phyloP scores from a whole-genome alignment of 1,284 basidiomycete genomes.

The Polyporus tsugae region DNA sequence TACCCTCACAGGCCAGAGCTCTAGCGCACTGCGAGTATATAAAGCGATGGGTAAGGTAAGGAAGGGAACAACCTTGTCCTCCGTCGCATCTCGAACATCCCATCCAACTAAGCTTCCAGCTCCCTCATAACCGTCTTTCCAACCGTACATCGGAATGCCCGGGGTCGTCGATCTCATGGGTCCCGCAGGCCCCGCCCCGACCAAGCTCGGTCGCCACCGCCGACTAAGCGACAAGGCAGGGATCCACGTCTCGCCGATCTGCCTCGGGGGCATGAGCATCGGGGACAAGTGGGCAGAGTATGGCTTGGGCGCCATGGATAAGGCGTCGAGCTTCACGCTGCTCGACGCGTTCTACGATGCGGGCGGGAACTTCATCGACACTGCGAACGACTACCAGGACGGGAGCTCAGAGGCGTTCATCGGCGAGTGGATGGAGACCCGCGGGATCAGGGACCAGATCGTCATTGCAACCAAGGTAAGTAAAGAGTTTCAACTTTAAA shows the following conservation, averaged over 20 bases:
- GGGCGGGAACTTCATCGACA: slow-evolving; percentile 66
- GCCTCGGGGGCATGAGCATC: slow-evolving; percentile 59
- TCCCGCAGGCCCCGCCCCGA: slow-evolving; percentile 4
- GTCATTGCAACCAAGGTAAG: slow-evolving; percentile 63
- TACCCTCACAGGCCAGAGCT: no score
- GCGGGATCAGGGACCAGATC: slow-evolving; percentile 61
- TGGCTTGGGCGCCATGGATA: slow-evolving; percentile 47
- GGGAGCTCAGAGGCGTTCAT: slow-evolving; percentile 57
- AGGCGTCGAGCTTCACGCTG: slow-evolving; percentile 50
- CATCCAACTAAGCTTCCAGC: not conserved
- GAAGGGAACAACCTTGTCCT: not conserved
- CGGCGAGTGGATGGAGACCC: slow-evolving; percentile 64
- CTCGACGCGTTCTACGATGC: slow-evolving; percentile 56
- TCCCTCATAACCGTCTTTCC: not conserved
- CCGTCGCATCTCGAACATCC: not conserved
- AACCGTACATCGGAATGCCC: slow-evolving; percentile 2
- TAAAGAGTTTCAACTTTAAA: not conserved
- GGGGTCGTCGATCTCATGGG: not conserved
- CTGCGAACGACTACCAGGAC: slow-evolving; percentile 52
- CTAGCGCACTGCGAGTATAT: not conserved
- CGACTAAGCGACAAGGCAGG: slow-evolving; percentile 46
- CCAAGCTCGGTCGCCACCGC: slow-evolving; percentile 51
- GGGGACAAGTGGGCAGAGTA: slow-evolving; percentile 50
- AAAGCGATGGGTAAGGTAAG: not conserved
- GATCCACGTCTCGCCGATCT: slow-evolving; percentile 55